Base-by-base conservation (phyloP, 1,284 basidiomycete species). In the Cronartium quercuum region DNA sequence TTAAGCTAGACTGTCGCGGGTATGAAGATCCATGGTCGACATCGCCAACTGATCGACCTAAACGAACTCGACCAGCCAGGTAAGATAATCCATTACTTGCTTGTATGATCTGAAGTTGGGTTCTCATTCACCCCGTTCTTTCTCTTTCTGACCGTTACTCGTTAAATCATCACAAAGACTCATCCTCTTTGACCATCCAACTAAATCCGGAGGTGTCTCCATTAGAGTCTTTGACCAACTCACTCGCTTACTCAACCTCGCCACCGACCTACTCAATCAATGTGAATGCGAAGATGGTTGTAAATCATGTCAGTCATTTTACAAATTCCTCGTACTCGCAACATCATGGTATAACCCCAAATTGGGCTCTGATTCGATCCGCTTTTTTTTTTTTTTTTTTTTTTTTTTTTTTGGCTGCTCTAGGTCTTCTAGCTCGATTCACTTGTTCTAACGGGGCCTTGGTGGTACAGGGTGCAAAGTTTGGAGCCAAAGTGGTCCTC, bases 161-260 rank as follows among this genome's bases (percentile, higher is more conserved):
- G n/a, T n/a, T 2, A 21, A 21, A n/a, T 55, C 51, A 3, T 55
- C 51, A n/a, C 41, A 1, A 69, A 91, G 92, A 76, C 82, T 95
- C 9, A 89, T 94, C 66, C 90, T 94, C 78, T 94, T 91, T 79
- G 92, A 95, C 78, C 82, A 85, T 47, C 84, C 87, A 5, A 89
- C 89, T 0, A 88, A 87, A 78, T 87, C 86, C 38, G 88, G 88
- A 24, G 90, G 91, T 0, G 84, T 91, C 6, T 87, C 90, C 51
- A 86, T 87, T 1, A 91, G 89, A 79, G 91, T 90, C 1, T 94
- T 94, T 79, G 91, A 93, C 79, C 88, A 92, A 78, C 86, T 88
- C 15, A 86, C 87, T 68, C 85, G 87, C 24, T 83, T 91, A 37
- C 82, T 94, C 13, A 82, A 83, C 12, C 86, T 88, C 73, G 90